Conservation (phyloP, 108 stramenopile genomes). For the Skeletonema potamos region DNA sequence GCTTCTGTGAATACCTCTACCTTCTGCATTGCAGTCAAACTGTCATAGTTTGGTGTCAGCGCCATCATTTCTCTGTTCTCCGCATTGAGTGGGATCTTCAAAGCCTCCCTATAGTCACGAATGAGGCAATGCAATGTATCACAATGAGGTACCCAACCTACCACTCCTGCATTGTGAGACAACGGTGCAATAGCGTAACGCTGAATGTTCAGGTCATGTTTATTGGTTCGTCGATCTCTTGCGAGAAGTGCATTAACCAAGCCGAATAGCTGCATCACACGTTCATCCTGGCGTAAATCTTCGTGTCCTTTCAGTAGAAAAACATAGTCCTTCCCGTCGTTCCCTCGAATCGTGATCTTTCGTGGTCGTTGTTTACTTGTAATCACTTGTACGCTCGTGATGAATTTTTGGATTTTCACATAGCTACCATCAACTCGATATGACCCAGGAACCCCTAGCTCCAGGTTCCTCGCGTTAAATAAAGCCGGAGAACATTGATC, state of each 20-base stretch:
- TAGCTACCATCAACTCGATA: constrained; percentile 91
- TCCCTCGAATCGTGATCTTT: constrained; percentile 93
- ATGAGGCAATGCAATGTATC: constrained; percentile 98
- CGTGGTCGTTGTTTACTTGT: constrained; percentile 98
- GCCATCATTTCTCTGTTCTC: constrained; percentile 95
- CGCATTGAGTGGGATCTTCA: constrained; percentile 90
- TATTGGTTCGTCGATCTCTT: constrained; percentile 91
- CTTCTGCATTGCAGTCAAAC: constrained; percentile 95
- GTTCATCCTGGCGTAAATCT: constrained; percentile 99
- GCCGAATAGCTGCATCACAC: constrained; percentile 99
- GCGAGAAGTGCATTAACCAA: constrained; percentile 97
- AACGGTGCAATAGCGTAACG: constrained; percentile 95
- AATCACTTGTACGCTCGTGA: constrained; percentile 87
- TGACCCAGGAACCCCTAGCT: constrained; percentile 97
- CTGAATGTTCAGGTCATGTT: constrained; percentile 93
- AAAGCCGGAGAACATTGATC: constrained; percentile 89
- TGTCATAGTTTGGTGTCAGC: constrained; percentile 90
- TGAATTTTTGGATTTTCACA: constrained; percentile 92
- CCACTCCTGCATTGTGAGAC: constrained; percentile 97
- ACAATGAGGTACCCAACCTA: constrained; percentile 98
- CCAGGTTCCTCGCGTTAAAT: constrained; percentile 78
- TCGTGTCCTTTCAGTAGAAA: constrained; percentile 99
- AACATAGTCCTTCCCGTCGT: constrained; percentile 96
- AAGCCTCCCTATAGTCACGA: constrained; percentile 87
- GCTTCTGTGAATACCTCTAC: constrained; percentile 97